Evolutionary conservation across 495 filamentous ascomycete species (phyloP).

Genomic region (Aspergillus indologenus): DNA sequence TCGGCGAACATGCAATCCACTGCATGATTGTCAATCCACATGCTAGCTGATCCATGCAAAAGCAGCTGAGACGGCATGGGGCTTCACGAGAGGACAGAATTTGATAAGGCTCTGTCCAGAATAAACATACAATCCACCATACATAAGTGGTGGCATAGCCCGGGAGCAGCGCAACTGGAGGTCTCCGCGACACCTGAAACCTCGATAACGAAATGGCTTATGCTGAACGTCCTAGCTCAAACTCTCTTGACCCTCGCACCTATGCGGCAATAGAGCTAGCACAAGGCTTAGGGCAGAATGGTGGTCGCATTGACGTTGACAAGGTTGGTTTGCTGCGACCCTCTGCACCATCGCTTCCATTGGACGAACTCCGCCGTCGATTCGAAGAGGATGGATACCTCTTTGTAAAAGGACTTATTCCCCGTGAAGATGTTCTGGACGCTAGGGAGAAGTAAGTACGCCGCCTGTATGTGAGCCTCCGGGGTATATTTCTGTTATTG

Average conservation of each 20-base stretch:
- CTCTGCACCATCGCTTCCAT: slow-evolving; percentile 10
- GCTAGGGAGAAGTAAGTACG: slow-evolving; percentile 34
- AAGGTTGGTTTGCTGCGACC: slow-evolving; percentile 17
- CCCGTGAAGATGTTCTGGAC: slow-evolving; percentile 47
- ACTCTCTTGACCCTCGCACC: background rate
- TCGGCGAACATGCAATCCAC: no score
- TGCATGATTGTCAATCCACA: no score
- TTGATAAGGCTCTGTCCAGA: no score
- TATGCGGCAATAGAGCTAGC: slow-evolving; percentile 1
- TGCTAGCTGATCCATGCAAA: no score
- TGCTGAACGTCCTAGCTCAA: background rate
- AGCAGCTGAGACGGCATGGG: no score
- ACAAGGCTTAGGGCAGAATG: slow-evolving; percentile 24
- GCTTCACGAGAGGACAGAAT: no score
- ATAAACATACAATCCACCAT: no score
- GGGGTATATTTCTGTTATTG: background rate
- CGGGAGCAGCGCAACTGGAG: no score
- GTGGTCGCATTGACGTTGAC: slow-evolving; percentile 18
- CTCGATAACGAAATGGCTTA: background rate
- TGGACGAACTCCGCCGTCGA: slow-evolving; percentile 39
- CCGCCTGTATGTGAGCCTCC: background rate
- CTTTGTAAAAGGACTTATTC: slow-evolving; percentile 51
- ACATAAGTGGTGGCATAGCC: no score
- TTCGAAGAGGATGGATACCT: slow-evolving; percentile 49
- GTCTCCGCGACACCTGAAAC: no score